Evolutionary conservation across 108 stramenopile species (phyloP).

Genomic region (Fragilaria crotonensis): DNA sequence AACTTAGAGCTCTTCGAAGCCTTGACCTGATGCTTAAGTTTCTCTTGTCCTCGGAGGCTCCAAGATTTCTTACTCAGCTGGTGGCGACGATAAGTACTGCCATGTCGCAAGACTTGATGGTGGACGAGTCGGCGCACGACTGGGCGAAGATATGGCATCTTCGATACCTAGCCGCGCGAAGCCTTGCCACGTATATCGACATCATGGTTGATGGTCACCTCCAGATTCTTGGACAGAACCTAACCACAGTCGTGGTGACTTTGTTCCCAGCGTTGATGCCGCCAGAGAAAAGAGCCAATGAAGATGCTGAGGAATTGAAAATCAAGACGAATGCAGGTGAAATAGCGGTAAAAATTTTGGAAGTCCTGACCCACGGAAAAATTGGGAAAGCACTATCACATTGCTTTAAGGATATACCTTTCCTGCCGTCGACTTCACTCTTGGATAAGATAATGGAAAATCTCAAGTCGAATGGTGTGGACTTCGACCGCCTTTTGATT

Average conservation of each 20-base stretch:
- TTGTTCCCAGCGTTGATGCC: slow-evolving; percentile 56
- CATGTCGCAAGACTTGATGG: slow-evolving; percentile 24
- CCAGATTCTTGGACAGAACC: slow-evolving; percentile 47
- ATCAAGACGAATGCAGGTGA: slow-evolving; percentile 9
- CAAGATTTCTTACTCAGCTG: slow-evolving; percentile 72
- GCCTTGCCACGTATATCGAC: slow-evolving; percentile 56
- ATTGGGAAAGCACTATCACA: slow-evolving; percentile 35
- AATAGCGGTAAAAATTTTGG: slow-evolving; percentile 48
- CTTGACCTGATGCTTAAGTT: slow-evolving; percentile 40
- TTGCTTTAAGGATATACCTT: slow-evolving; percentile 64
- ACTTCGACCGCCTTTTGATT: slow-evolving; percentile 56
- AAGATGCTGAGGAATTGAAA: neutral
- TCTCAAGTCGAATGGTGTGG: slow-evolving; percentile 49
- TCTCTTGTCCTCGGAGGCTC: slow-evolving; percentile 39
- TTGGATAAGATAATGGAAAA: slow-evolving; percentile 37
- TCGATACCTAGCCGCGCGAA: slow-evolving; percentile 42
- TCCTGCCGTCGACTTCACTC: slow-evolving; percentile 44
- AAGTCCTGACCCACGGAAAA: slow-evolving; percentile 40
- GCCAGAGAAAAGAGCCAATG: slow-evolving; percentile 10
- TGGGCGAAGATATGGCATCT: slow-evolving; percentile 14
- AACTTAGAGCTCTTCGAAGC: slow-evolving; percentile 46
- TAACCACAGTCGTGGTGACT: slow-evolving; percentile 68
- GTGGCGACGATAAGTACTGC: slow-evolving; percentile 61
- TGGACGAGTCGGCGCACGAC: neutral
- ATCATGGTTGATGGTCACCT: slow-evolving; percentile 36